These are phyloP conservation scores for Cardiospermum halicacabum DNA, from an alignment of 345 rosid species.

Conservation along the genomic window DNA sequence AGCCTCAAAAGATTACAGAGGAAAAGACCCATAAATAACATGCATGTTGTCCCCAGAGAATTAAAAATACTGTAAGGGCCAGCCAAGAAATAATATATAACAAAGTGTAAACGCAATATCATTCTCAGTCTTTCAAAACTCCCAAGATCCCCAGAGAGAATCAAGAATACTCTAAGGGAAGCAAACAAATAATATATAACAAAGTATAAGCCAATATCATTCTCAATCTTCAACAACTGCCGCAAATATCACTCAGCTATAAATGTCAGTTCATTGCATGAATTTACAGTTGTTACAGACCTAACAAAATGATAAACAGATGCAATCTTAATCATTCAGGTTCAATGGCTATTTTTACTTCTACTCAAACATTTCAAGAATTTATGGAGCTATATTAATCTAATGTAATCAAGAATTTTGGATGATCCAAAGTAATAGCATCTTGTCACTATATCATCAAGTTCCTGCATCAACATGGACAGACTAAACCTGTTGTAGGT, in stretches of 20 bases:
- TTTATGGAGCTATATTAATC: neutral
- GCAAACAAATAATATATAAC: neutral
- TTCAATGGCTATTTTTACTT: neutral
- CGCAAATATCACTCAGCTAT: neutral
- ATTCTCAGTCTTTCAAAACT: too few species aligned
- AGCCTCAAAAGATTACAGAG: conserved; percentile 4
- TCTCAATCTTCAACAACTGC: neutral
- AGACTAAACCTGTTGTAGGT: neutral
- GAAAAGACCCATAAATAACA: conserved; percentile 1
- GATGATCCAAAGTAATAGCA: conserved; percentile 2
- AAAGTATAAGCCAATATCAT: neutral
- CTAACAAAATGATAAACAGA: neutral
- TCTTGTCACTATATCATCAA: neutral
- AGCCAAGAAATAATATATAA: neutral
- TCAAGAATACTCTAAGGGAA: neutral
- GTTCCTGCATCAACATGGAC: neutral
- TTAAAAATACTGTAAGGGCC: neutral
- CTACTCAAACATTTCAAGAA: neutral
- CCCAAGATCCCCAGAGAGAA: neutral
- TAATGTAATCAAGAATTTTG: neutral
- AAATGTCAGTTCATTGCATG: neutral
- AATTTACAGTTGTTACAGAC: neutral
- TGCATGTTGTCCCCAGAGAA: neutral
- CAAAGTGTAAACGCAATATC: neutral
- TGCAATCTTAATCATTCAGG: neutral